Conservation (phyloP, 202 grass and related monocot genomes). For the Setaria italica region DNA sequence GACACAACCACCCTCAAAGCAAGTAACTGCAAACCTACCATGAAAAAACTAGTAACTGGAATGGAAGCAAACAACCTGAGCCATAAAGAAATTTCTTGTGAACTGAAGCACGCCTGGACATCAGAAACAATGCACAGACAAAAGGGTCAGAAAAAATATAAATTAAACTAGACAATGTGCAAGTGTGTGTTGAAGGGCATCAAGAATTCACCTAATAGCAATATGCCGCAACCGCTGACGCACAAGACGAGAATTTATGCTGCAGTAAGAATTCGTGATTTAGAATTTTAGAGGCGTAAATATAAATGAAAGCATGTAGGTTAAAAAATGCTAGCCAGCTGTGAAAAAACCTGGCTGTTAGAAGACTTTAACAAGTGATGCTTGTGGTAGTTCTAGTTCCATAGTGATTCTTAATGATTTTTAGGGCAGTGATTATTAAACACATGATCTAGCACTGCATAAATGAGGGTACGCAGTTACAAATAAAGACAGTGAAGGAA, state of each 20-base stretch:
- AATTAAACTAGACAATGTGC: conserved; percentile 13
- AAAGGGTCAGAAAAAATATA: conserved; percentile 38
- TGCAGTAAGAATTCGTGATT: conserved; percentile 53
- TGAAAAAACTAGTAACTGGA: conserved; percentile 78
- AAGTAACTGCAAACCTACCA: conserved; percentile 63
- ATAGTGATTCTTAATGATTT: conserved; percentile 15
- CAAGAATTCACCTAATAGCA: conserved; percentile 67
- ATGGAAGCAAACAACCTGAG: conserved; percentile 68
- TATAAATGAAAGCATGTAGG: neutral
- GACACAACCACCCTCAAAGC: neutral
- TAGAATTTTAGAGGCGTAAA: conserved; percentile 27
- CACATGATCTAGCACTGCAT: conserved; percentile 21
- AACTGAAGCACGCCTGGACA: conserved; percentile 76
- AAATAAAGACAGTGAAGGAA: neutral
- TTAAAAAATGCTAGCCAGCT: conserved; percentile 16
- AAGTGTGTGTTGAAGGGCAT: neutral
- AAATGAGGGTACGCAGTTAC: neutral
- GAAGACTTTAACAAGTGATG: conserved; percentile 14
- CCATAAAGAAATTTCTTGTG: conserved; percentile 94
- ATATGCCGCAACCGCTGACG: conserved; percentile 86
- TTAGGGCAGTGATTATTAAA: conserved; percentile 4
- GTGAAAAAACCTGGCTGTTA: neutral
- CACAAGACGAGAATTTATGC: conserved; percentile 90
- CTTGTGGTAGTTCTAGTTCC: conserved; percentile 22
- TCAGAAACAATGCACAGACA: conserved; percentile 38